Conservation (phyloP, 768 basidiomycete genomes). For the Collybia nuda region DNA sequence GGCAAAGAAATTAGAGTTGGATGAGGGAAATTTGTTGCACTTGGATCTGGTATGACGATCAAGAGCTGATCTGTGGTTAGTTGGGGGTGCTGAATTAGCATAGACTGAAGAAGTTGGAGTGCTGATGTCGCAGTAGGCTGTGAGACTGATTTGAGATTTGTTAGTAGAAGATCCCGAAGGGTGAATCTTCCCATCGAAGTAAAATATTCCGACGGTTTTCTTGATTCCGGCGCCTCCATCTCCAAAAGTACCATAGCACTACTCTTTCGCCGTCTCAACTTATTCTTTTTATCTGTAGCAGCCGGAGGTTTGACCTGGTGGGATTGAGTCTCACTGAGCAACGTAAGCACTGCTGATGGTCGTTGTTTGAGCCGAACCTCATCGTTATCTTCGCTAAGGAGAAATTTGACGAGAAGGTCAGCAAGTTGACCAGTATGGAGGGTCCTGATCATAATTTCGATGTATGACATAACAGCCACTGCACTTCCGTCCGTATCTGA, state of each 20-base stretch:
- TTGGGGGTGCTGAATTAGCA: slow-evolving; percentile 69
- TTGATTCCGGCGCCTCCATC: slow-evolving; percentile 75
- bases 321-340: slow-evolving; percentile 33
- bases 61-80: slow-evolving; percentile 68
- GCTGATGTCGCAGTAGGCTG: slow-evolving; percentile 72
- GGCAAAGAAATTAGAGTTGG: slow-evolving; percentile 39
- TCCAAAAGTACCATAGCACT: slow-evolving; percentile 91
- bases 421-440: slow-evolving; percentile 68
- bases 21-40: slow-evolving; percentile 74
- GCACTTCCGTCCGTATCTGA: slow-evolving; percentile 93
- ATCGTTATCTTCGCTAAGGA: slow-evolving; percentile 84
- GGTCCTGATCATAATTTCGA: slow-evolving; percentile 84
- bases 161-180: slow-evolving; percentile 82
- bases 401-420: slow-evolving; percentile 72
- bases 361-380: slow-evolving; percentile 47
- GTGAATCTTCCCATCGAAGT: slow-evolving; percentile 89
- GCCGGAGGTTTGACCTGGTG: slow-evolving; percentile 23
- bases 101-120: slow-evolving; percentile 75
- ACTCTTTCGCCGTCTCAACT: slow-evolving; percentile 68
- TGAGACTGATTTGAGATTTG: slow-evolving; percentile 71
- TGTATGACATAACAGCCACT: slow-evolving; percentile 93
- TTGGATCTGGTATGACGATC: slow-evolving; percentile 63
- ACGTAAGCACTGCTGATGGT: slow-evolving; percentile 43
- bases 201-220: slow-evolving; percentile 77
- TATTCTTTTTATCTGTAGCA: slow-evolving; percentile 38